Base-by-base conservation (phyloP, 257 asterid genomes). In the Salvia miltiorrhiza region DNA sequence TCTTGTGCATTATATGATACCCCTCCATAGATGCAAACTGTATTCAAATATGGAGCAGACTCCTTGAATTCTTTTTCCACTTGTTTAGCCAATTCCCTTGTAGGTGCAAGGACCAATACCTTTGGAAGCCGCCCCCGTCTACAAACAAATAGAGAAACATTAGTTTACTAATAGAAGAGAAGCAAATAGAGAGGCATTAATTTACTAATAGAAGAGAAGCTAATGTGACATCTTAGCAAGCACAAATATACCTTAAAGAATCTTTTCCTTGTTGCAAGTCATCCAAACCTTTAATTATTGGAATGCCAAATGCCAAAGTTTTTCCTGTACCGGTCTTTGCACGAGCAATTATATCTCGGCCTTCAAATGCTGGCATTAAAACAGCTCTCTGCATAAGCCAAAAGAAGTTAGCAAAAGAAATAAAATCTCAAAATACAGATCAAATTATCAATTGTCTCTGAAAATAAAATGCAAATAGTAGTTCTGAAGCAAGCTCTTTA, bases 271-370 rank as follows among this genome's bases (percentile, higher is more conserved):
- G 88, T 61, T 82, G 90, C 63, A 65, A 82, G 37, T 79, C 92
- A 55, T 80, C 78, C 33, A 94, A 84, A 33, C 80, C 88, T 84
- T 88, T 94, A 55, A 94, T 57, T 63, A 94, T 88, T 0, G 99
- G 99, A 65, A 94, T 87, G n/a, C 97, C 99, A 74, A 94, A 94
- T n/a, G 97, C 99, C 63, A 94, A 82, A 48, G 99, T 94, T 83
- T 94, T 94, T 61, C 99, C 99, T 1, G 99, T 94, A 70, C 97
- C 99, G 28, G 99, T 94, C 83, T 94, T 94, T 37, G 99, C 99
- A 48, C 99, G 95, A 73, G 86, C 99, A 74, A 94, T 94, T 76
- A 94, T 83, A 81, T 94, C 97, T 21, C 90, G 86, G 23, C 99
- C 96, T 78, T 89, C 93, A 81, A 94, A 6, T 50, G 97, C 97